phyloP scores from a whole-genome alignment of 140 eudicot genomes.

The Eryngium alpinum region DNA sequence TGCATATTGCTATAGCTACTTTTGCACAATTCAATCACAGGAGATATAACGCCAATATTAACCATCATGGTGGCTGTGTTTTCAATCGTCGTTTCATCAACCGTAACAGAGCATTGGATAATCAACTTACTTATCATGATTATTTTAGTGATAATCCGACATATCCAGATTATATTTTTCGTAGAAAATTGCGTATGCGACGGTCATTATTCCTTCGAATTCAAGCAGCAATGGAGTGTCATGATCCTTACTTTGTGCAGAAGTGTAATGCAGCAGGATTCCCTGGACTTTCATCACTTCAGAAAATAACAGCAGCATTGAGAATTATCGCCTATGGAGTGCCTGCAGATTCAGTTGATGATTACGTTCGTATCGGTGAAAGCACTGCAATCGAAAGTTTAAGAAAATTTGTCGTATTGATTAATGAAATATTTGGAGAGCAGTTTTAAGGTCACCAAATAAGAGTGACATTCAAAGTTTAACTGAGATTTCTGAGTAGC shows the following conservation, averaged over 20 bases:
- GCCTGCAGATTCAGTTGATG: background rate
- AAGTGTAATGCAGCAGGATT: background rate
- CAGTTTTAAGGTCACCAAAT: too few relatives aligned
- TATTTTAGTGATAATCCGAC: background rate
- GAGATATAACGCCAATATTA: too few relatives aligned
- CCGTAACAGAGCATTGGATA: background rate
- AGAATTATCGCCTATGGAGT: background rate
- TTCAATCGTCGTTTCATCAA: background rate
- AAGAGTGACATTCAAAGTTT: too few relatives aligned
- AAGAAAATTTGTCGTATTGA: background rate
- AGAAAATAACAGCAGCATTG: background rate
- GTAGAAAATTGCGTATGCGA: too few relatives aligned
- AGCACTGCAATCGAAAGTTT: too few relatives aligned
- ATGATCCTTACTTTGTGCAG: background rate
- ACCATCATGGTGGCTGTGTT: background rate
- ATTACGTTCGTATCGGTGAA: background rate
- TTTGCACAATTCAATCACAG: background rate
- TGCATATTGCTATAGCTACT: background rate
- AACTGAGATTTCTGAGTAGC: too few relatives aligned
- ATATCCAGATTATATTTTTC: background rate
- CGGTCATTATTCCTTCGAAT: background rate
- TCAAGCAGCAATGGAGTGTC: background rate
- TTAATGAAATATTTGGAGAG: background rate
- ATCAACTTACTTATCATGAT: background rate
- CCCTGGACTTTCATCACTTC: background rate